These are phyloP conservation scores for Starmerella sirachaensis DNA, from an alignment of 805 yeast genomes.

Conservation along the genomic window DNA sequence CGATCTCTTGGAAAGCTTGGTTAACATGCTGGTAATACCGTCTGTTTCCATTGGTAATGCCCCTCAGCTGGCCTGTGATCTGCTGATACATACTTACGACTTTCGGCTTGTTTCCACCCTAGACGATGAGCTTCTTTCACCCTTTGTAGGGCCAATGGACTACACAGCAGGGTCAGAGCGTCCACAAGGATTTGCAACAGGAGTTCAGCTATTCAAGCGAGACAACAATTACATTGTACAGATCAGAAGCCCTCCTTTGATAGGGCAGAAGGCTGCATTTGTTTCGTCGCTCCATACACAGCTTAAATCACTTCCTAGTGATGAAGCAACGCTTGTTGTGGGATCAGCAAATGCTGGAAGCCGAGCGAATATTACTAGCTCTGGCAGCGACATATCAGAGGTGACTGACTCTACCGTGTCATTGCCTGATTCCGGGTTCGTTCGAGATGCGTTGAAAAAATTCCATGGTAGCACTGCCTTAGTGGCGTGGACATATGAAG, in stretches of 20 bases:
- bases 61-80: conserved; percentile 70
- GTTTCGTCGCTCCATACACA: conserved; percentile 35
- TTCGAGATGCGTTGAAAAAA: conserved; percentile 22
- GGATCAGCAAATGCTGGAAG: conserved; percentile 66
- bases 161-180: conserved; percentile 25
- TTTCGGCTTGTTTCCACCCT: conserved; percentile 43
- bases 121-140: conserved; percentile 54
- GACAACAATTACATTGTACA: conserved; percentile 39
- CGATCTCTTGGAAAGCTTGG: no score
- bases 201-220: conserved; percentile 43
- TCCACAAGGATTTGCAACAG: conserved; percentile 38
- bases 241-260: conserved; percentile 74
- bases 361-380: conserved; percentile 10
- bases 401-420: conserved; percentile 6
- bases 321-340: conserved; percentile 38
- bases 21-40: conserved; percentile 45
- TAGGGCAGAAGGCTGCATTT: conserved; percentile 44
- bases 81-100: conserved; percentile 52
- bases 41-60: conserved; percentile 79
- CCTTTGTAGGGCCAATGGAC: conserved; percentile 76
- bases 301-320: conserved; percentile 26
- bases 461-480: conserved; percentile 20
- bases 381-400: conserved; percentile 1
- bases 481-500: conserved; percentile 67
- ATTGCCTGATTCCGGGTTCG: conserved; percentile 29